phyloP scores from a whole-genome alignment of 2,329 filamentous ascomycete species.

The Metarhizium guizhouense region DNA sequence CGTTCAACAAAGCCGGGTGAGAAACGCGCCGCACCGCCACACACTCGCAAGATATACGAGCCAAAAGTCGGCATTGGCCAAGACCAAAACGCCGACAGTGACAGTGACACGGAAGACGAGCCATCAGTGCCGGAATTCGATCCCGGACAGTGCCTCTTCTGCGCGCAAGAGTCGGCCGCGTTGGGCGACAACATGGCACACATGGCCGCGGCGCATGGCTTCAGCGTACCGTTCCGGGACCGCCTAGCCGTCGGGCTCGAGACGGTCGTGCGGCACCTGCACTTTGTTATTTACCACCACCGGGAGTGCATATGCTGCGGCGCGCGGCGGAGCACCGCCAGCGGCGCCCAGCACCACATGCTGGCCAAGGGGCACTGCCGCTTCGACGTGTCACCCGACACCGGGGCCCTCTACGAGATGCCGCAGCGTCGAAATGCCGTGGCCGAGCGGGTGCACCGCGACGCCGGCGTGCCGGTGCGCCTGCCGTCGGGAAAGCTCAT shows the following conservation, averaged over 20 bases:
- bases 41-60: background rate
- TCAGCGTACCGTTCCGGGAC: conserved; percentile 31
- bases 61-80: background rate
- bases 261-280: conserved; percentile 37
- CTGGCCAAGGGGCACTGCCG: conserved; percentile 37
- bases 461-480: conserved; percentile 6
- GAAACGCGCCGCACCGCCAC: background rate
- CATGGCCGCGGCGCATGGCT: conserved; percentile 40
- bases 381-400: conserved; percentile 30
- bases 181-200: conserved; percentile 33
- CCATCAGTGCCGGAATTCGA: conserved; percentile 13
- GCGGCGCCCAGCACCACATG: conserved; percentile 44
- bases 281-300: conserved; percentile 38
- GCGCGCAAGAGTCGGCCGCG: conserved; percentile 16
- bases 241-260: conserved; percentile 35
- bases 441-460: background rate
- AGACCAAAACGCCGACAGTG: background rate
- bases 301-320: conserved; percentile 44
- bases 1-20: background rate
- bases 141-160: conserved; percentile 33
- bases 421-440: background rate
- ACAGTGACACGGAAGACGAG: conserved; percentile 3
- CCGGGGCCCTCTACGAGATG: conserved; percentile 32
- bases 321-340: conserved; percentile 28
- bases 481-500: conserved; percentile 28